Percentiles rank a stretch among this genome's conserved stretches.
phyloP scores from a whole-genome alignment of 2,329 filamentous ascomycete genomes.

The Periconia sp. region DNA sequence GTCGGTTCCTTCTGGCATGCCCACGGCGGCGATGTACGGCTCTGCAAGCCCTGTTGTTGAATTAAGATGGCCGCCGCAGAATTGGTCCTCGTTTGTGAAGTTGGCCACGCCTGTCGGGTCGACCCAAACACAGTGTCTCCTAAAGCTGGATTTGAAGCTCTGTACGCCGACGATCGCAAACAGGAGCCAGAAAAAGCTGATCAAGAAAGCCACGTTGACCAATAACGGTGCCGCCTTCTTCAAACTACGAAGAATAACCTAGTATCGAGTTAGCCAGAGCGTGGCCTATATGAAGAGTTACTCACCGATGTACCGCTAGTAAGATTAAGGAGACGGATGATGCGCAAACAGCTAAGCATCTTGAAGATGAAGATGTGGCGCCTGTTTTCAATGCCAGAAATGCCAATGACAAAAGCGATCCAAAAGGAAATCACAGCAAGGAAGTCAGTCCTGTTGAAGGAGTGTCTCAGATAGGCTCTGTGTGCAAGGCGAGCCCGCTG shows the following conservation, averaged over 20 bases:
- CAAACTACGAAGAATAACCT: constrained; percentile 91
- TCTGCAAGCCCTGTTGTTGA: constrained; percentile 44
- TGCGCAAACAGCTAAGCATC: constrained; percentile 95
- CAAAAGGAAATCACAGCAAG: constrained; percentile 94
- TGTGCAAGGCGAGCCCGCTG: constrained; percentile 86
- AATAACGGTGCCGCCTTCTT: constrained; percentile 94
- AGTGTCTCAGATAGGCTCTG: constrained; percentile 89
- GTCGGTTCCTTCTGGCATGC: constrained; percentile 52
- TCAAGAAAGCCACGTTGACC: constrained; percentile 90
- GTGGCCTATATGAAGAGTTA: constrained; percentile 13
- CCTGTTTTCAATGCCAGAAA: constrained; percentile 70
- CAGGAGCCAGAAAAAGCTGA: constrained; percentile 96
- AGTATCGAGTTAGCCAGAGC: constrained; percentile 15
- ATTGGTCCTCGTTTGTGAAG: constrained; percentile 67
- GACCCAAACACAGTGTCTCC: constrained; percentile 59
- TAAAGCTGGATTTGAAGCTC: constrained; percentile 72
- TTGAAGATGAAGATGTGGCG: constrained; percentile 87
- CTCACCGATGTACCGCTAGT: constrained; percentile 91
- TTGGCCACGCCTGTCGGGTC: constrained; percentile 56
- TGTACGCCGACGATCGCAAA: constrained; percentile 98
- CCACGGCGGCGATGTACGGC: constrained; percentile 69
- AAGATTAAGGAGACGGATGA: constrained; percentile 85
- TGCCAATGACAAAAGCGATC: constrained; percentile 80
- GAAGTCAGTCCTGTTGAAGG: constrained; percentile 95
- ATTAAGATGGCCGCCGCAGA: constrained; percentile 84